Percentiles rank a stretch among this genome's conserved stretches.
Conservation (phyloP, 2,329 filamentous ascomycete genomes). For the Zasmidium angulare region DNA sequence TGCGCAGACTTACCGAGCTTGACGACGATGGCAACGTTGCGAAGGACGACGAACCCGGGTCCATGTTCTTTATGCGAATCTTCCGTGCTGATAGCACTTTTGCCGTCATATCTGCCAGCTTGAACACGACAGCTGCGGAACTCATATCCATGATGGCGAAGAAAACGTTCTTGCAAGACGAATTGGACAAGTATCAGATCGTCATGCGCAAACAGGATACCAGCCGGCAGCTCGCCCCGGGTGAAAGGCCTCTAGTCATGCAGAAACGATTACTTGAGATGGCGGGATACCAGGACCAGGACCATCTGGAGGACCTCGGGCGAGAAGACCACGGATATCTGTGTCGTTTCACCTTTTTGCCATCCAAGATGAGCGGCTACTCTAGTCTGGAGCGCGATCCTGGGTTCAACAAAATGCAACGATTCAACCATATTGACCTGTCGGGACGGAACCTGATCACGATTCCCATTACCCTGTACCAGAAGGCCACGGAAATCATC, state of each 20-base stretch:
- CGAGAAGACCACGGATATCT: constrained; percentile 97
- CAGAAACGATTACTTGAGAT: constrained; percentile 90
- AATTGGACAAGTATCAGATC: constrained; percentile 91
- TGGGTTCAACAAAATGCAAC: constrained; percentile 77
- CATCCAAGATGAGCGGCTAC: constrained; percentile 80
- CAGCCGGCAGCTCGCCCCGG: constrained; percentile 73
- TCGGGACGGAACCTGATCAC: constrained; percentile 87
- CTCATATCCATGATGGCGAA: constrained; percentile 88
- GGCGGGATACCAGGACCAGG: constrained; percentile 82
- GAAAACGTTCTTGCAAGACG: constrained; percentile 89
- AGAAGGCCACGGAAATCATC: constrained; percentile 87
- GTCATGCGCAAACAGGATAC: constrained; percentile 91
- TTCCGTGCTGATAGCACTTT: constrained; percentile 94
- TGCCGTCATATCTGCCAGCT: constrained; percentile 79
- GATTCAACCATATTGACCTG: constrained; percentile 91
- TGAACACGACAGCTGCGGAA: constrained; percentile 83
- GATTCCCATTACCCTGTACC: constrained; percentile 91
- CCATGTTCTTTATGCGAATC: constrained; percentile 87
- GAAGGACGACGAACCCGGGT: constrained; percentile 67
- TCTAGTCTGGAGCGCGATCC: constrained; percentile 72
- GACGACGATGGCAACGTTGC: constrained; percentile 69
- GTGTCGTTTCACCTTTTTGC: constrained; percentile 92
- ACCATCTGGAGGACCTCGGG: constrained; percentile 88
- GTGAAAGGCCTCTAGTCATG: constrained; percentile 82
- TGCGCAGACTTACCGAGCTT: constrained; percentile 57